Base-by-base conservation (phyloP, 1,284 basidiomycete genomes). In the Pseudozyma sp. region DNA sequence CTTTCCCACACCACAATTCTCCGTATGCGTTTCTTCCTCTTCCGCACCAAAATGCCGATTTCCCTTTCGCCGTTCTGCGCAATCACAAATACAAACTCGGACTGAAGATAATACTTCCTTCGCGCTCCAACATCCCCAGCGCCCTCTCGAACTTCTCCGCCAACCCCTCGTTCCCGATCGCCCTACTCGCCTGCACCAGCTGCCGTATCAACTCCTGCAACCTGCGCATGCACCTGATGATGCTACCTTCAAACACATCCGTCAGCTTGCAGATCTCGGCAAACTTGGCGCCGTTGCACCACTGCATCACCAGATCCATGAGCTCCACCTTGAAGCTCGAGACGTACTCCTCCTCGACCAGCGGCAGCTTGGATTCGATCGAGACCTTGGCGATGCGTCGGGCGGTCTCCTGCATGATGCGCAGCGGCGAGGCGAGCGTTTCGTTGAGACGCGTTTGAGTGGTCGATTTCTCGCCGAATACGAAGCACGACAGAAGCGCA, bases 281-380 rank as follows among this genome's bases (percentile, higher is more conserved):
- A 85, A 99, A 99, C 35, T 93, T 93, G n/a, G 94, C 92, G 1
- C 97, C 97, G 35, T 93, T 90, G 86, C 96, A 99, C 97, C 97
- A 99, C 78, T 94, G 92, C 62, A 95, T 88, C 19, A 99, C 96
- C 5, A 92, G 92, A 77, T 98, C 96, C 94, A 98, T 98, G 63
- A 99, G 89, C 83, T 98, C 96, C 31, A 97, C 94, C 85, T 97
- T 97, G 90, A 99, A 99, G 16, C 91, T 92, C 62, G 90, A 88
- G 2, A 99, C 94, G 83, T 99, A 99, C 72, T 97, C 94, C 62
- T 97, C 92, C 85, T 99, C 96, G 57, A 93, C 90, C 40, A 99
- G 84, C 0, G 91, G 86, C 6, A 99, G 87, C 82, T 97, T 96
- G 43, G 91, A 92, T 85, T 99, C 97, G 77, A 92, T 92, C 2